Percentiles rank a stretch among this genome's conserved stretches.
These are phyloP conservation scores for Cicer yamashitae DNA, from an alignment of 306 rosid genomes.

Conservation along the genomic window DNA sequence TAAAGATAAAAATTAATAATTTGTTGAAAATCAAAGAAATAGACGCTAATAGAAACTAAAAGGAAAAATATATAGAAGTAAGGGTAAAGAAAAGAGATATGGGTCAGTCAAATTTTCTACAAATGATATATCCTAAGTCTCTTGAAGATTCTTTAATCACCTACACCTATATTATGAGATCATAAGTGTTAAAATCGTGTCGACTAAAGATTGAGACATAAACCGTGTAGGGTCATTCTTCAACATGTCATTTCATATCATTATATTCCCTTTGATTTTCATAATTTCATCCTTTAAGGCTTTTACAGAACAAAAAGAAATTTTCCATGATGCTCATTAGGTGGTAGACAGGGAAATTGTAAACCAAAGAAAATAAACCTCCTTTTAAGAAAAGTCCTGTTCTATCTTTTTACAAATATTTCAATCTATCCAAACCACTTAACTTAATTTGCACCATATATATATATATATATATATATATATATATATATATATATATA, in stretches of 20 bases:
- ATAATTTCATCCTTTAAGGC: conserved; percentile 50
- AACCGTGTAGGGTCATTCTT: conserved; percentile 48
- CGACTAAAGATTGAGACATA: conserved; percentile 55
- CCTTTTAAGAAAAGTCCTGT: conserved; percentile 36
- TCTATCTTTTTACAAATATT: conserved; percentile 42
- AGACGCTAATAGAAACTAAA: neutral
- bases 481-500: neutral
- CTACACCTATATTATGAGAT: conserved; percentile 46
- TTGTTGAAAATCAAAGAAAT: no score
- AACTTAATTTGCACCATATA: conserved; percentile 1
- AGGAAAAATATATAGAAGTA: conserved; percentile 31
- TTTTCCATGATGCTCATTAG: conserved; percentile 53
- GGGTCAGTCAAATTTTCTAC: conserved; percentile 52
- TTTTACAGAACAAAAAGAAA: conserved; percentile 41
- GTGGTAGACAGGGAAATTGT: conserved; percentile 49
- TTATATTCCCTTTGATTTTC: conserved; percentile 49
- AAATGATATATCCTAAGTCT: conserved; percentile 46
- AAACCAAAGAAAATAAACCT: conserved; percentile 36
- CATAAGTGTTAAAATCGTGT: conserved; percentile 58
- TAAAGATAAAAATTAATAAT: no score
- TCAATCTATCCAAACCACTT: conserved; percentile 15
- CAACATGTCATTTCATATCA: conserved; percentile 52
- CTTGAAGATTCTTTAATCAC: conserved; percentile 54
- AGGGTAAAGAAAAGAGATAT: conserved; percentile 43
- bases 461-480: neutral